Base-by-base conservation (phyloP, 2,329 filamentous ascomycete genomes). In the Botryotinia globosa region DNA sequence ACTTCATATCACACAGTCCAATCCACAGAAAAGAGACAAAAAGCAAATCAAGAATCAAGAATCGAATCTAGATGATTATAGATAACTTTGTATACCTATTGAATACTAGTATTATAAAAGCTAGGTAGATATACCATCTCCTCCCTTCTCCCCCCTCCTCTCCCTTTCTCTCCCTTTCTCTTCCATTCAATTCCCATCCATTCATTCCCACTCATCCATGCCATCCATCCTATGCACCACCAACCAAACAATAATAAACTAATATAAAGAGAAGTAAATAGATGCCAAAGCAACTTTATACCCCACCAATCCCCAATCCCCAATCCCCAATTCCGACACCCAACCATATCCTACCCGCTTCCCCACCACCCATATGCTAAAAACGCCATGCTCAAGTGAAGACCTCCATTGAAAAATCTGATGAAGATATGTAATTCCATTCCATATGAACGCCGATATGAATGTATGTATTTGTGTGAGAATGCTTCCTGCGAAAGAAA, bases 361-460 rank as follows among this genome's bases (percentile, higher is more conserved):
- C 34, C 51, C 51, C 64, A 51, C 48, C 64, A 42, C 29, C 48
- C 48, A 22, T 56, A 51, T 67, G 64, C 34, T 67, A 51, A 56
- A n/a, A 67, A 67, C 64, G 64, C 64, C 64, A 56, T 67, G 45
- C 64, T 54, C 22, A 37, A 65, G 32, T n/a, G 14, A 34, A 67
- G 51, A 56, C 51, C 51, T 54, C 48, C 34, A 67, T 56, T 22
- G n/a, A 67, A 63, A 67, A 39, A 45, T 64, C 10, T 48, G 16
- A 64, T 64, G 29, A 64, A 34, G 62, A 29, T 64, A 25, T 64
- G 45, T 67, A n/a, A 48, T n/a, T 54, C 51, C 51, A 56, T 56
- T 56, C 37, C 45, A 67, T 67, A 48, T 54, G 8, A 54, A 54
- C 64, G 64, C 64, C 64, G n/a, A 67, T 67, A 56, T 18, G n/a